Conservation (phyloP, 2,329 filamentous ascomycete genomes). For the Claviceps arundinis region DNA sequence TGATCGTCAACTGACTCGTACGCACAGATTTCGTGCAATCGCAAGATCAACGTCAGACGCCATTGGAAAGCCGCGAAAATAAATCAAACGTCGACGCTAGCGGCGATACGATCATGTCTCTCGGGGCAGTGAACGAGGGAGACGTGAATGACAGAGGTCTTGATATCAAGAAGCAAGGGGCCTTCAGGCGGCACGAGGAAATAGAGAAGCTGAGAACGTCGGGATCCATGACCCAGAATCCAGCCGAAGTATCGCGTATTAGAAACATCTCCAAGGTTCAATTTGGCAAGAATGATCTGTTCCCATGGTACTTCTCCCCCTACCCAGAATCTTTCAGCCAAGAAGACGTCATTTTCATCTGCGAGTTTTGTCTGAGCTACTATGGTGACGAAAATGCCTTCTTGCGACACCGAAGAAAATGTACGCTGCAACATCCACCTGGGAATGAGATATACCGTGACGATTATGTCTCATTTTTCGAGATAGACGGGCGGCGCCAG, state of each 20-base stretch:
- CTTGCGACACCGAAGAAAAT: constrained; percentile 75
- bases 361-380: constrained; percentile 92
- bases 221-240: constrained; percentile 98
- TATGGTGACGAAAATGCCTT: constrained; percentile 77
- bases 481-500: constrained; percentile 89
- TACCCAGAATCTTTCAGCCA: constrained; percentile 84
- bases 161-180: constrained; percentile 31
- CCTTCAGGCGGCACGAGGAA: constrained; percentile 73
- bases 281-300: constrained; percentile 83
- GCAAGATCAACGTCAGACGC: constrained; percentile 31
- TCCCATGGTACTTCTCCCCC: constrained; percentile 98
- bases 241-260: constrained; percentile 89
- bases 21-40: constrained; percentile 33
- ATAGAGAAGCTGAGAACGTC: constrained; percentile 91
- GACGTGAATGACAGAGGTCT: constrained; percentile 39
- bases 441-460: constrained; percentile 98
- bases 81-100: constrained; percentile 31
- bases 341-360: constrained; percentile 85
- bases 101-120: constrained; percentile 30
- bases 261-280: constrained; percentile 89
- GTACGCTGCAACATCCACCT: constrained; percentile 79
- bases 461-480: constrained; percentile 86
- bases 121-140: constrained; percentile 35
- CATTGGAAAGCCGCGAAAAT: constrained; percentile 27
- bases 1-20: not conserved